These are phyloP conservation scores for Candida multigemmis DNA, from an alignment of 805 yeast genomes.

Conservation along the genomic window DNA sequence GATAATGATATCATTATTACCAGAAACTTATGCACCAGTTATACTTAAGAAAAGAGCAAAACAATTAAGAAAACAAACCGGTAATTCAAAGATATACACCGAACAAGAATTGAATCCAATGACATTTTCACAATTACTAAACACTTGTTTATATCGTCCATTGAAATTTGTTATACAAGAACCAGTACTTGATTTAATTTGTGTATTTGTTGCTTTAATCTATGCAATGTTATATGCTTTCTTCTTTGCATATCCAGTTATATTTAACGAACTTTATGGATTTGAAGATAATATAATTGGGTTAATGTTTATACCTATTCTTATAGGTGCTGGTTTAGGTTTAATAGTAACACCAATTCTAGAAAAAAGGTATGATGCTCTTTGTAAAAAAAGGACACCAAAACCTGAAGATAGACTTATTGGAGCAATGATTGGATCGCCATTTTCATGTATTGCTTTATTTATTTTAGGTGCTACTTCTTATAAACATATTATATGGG, in stretches of 20 bases:
- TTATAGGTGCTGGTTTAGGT: conserved; percentile 78
- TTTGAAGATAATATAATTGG: conserved; percentile 75
- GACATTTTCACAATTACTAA: conserved; percentile 57
- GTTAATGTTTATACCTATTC: conserved; percentile 80
- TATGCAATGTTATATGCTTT: conserved; percentile 88
- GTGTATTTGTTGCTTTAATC: conserved; percentile 79
- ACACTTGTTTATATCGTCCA: conserved; percentile 73
- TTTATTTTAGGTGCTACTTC: conserved; percentile 80
- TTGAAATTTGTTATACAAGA: conserved; percentile 68
- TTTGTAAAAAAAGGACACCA: conserved; percentile 48
- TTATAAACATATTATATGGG: conserved; percentile 56
- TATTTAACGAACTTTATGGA: conserved; percentile 68
- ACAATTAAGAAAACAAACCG: conserved; percentile 66
- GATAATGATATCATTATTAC: conserved; percentile 54
- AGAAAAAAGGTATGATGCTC: conserved; percentile 50
- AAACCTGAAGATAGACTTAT: conserved; percentile 73
- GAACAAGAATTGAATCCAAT: conserved; percentile 84
- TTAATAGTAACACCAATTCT: conserved; percentile 64
- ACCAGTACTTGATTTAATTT: conserved; percentile 78
- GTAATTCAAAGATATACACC: conserved; percentile 78
- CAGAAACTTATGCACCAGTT: conserved; percentile 90
- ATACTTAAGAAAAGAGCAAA: conserved; percentile 60
- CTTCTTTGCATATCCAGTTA: conserved; percentile 92
- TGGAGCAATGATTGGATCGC: conserved; percentile 79
- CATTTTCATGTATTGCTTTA: conserved; percentile 72